Evolutionary conservation across 2,329 filamentous ascomycete genomes (phyloP), one percentile per base, ranked within the genome.

Genomic region (Pseudogymnoascus sp.): DNA sequence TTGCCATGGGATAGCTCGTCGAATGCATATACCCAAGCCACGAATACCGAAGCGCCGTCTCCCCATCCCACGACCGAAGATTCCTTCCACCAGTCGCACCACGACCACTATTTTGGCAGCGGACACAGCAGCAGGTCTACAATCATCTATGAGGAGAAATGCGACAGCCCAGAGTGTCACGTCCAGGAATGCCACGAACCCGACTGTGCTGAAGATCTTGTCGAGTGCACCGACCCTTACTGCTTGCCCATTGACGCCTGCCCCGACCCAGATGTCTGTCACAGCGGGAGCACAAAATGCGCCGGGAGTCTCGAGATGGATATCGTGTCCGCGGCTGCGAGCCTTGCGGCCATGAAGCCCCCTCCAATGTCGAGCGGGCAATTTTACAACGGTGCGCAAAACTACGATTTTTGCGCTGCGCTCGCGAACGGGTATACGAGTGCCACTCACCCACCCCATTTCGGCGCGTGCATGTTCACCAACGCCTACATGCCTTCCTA

Each of bases 151-250:
- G 54, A 60, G 54, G 54, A 60, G 16, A 60, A 37, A 28, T 60
- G 54, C 54, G 54, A 60, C 28, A 60, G 54, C 21, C 54, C 54
- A 37, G 54, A 60, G 54, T 60, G 54, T n/a, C 54, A 60, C n/a
- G 54, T 60, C 13, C 54, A 34, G 7, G 28, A 60, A 8, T 60
- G 54, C n/a, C 36, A 34, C 54, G 54, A 60, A n/a, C 54, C 54
- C n/a, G 54, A 60, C 28, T 60, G 54, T 21, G 28, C 36, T 11
- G 54, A 60, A 23, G 54, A 60, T 34, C 31, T 60, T 28, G 54
- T 60, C 31, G 31, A 60, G 4, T 60, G 54, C 36, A 60, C 54
- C 54, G 28, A 60, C 36, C 54, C 54, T 36, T 34, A 34, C 31
- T 60, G 54, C 36, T 37, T 60, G 54, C 31, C 28, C 28, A 21